Conservation (phyloP, 225 moss, liverwort and hornwort genomes). For the Marchantia paleacea region DNA sequence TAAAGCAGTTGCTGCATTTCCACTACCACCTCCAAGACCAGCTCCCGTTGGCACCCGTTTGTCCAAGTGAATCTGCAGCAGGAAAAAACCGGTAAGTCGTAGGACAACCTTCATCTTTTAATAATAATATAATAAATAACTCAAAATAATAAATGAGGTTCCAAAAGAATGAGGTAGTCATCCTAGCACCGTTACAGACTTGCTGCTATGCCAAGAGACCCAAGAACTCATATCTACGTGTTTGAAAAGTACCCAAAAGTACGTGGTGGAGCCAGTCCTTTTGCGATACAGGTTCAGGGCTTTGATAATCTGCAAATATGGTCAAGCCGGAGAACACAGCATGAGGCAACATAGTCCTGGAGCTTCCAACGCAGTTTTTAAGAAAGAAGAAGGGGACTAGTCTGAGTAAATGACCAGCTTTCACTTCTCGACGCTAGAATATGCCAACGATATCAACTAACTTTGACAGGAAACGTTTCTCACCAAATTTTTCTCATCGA, state of each 20-base stretch:
- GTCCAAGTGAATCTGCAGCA: constrained; percentile 74
- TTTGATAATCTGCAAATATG: constrained; percentile 63
- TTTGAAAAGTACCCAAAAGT: constrained; percentile 60
- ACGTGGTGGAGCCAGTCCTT: constrained; percentile 75
- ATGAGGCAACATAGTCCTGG: background rate
- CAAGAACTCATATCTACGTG: background rate
- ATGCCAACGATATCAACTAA: background rate
- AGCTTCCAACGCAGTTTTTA: background rate
- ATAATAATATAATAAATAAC: background rate
- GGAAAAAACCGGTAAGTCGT: background rate
- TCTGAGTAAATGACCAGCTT: background rate
- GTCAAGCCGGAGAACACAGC: background rate
- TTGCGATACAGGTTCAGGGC: constrained; percentile 81
- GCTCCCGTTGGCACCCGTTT: constrained; percentile 93
- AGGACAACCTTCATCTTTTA: background rate
- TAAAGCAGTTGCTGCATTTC: constrained; percentile 90
- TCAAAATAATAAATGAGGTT: too few species aligned
- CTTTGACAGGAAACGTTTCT: background rate
- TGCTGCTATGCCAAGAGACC: background rate
- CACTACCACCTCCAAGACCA: constrained; percentile 91
- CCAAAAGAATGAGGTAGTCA: background rate
- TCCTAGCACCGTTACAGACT: background rate
- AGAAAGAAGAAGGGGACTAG: background rate
- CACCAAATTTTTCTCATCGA: constrained; percentile 86
- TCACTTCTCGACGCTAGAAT: background rate